Evolutionary conservation across 495 filamentous ascomycete genomes (phyloP).

Genomic region (Friedmanniomyces endolithicus): DNA sequence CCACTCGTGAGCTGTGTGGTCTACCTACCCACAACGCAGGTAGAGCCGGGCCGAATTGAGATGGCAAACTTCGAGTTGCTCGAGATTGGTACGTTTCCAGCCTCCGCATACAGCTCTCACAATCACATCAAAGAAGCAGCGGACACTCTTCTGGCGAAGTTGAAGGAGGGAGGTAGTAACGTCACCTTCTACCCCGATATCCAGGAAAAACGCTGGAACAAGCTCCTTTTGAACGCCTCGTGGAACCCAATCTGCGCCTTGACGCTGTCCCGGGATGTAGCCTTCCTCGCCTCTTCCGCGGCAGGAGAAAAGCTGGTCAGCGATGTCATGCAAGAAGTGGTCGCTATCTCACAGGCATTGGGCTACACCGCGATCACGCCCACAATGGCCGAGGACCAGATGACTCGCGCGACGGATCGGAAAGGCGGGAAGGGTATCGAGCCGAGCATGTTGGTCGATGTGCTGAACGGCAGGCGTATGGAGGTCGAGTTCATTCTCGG

Average conservation of each 20-base stretch:
- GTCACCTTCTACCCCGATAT: slow-evolving; percentile 35
- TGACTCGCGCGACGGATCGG: slow-evolving; percentile 29
- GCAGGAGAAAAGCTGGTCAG: slow-evolving; percentile 29
- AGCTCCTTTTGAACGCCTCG: slow-evolving; percentile 39
- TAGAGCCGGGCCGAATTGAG: slow-evolving; percentile 21
- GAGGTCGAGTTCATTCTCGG: slow-evolving; percentile 46
- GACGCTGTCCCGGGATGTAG: slow-evolving; percentile 33
- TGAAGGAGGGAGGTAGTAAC: slow-evolving; percentile 31
- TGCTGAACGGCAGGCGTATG: slow-evolving; percentile 29
- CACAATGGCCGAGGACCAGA: slow-evolving; percentile 28
- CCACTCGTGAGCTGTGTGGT: slow-evolving; percentile 37
- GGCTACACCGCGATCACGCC: slow-evolving; percentile 34
- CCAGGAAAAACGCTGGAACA: slow-evolving; percentile 41
- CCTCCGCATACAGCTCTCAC: slow-evolving; percentile 19
- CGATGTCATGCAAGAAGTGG: slow-evolving; percentile 41
- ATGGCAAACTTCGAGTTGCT: slow-evolving; percentile 30
- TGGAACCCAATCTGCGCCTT: slow-evolving; percentile 45
- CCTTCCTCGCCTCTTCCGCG: slow-evolving; percentile 31
- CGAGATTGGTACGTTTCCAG: slow-evolving; percentile 38
- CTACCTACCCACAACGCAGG: slow-evolving; percentile 39
- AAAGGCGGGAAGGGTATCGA: slow-evolving; percentile 29
- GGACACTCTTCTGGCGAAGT: slow-evolving; percentile 28
- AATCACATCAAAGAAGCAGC: slow-evolving; percentile 25
- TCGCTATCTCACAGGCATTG: slow-evolving; percentile 32
- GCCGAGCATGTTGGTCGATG: slow-evolving; percentile 40